Evolutionary conservation across 1,284 basidiomycete genomes (phyloP), one percentile per base, ranked within the genome.

Genomic region (Megacollybia platyphylla): DNA sequence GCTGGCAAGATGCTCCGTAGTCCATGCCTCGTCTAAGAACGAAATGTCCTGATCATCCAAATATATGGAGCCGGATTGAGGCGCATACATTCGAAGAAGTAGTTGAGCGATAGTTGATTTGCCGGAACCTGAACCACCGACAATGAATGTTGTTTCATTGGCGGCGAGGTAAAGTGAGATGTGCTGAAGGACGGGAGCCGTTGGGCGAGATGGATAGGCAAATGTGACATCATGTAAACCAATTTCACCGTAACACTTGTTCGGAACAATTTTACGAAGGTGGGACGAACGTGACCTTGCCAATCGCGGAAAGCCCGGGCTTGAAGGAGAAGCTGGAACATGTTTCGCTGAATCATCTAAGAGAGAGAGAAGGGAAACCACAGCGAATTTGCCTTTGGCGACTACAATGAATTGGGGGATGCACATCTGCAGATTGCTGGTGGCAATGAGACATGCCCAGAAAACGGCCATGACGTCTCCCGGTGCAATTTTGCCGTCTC

Each of bases 391-490:
- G 50, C 90, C 94, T 59, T 87, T 91, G 44, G 86, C 76, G 46
- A 97, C 64, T 11, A 70, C 64, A 44, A 87, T 79, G 47, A 93
- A 64, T 43, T 86, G 77, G 0, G 89, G 87, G 4, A 97, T 77
- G 54, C 80, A 79, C 71, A 84, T 78, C 57, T 96, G 90, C 4
- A 97, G 61, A 57, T 88, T 88, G 54, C 73, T 81, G 3, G 84
- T 85, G 0, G 89, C 90, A 44, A 97, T 84, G 37, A 97, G 67
- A 57, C 89, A 91, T 0, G 93, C 89, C 90, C 93, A 97, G 59
- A 98, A 98, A 38, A 94, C 90, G 26, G 87, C 83, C 79, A 93
- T 92, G 49, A 97, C 87, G 40, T 82, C 73, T 3, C 87, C 88
- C 0, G 85, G 68, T 1, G 64, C 65, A 41, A 79, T 69, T 46